Base-by-base conservation (phyloP, 805 yeast species). In the Metschnikowia chrysomelidarum region DNA sequence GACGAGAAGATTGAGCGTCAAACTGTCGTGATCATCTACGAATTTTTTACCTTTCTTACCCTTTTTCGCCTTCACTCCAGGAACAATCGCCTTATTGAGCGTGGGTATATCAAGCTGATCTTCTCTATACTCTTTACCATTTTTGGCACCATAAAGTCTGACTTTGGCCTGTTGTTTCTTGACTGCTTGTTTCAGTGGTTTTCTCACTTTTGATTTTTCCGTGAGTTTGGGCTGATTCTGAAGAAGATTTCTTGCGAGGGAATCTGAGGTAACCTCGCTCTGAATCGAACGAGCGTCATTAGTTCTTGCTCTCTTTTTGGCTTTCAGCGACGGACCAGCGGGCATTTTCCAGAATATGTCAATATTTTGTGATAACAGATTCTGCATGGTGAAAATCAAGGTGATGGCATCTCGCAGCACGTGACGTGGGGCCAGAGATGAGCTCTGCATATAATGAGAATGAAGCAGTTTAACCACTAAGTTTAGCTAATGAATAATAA, bases 41-140 rank as follows among this genome's bases (percentile, higher is more conserved):
- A 85, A 83, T 51, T 79, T 80, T 64, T 85, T 85, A 24, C 93
- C 93, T 57, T 89, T 89, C 64, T 91, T 91, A 30, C 97, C 97
- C 49, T 71, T 75, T 51, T 78, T 80, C 41, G 76, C 78, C 32
- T 82, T 66, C 6, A 68, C 81, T 24, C 98, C 98, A 1, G 98
- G 96, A 30, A 78, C 75, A 21, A 89, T 73, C 3, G 96, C 87
- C 46, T 76, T 82, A 59, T 91, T 91, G 53, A 91, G 70, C 17
- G 73, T 69, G 19, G 96, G 97, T 22, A 89, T 66, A 27, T 82
- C 78, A 24, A 89, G 67, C 49, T 88, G 95, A 41, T 79, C 82
- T 47, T 89, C 97, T 8, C 78, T 69, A 53, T 80, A 86, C 40
- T 67, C 76, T 43, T 69, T 69, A 20, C 75, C 71, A 40, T 57